Evolutionary conservation across 768 basidiomycete genomes (phyloP), one percentile per base, ranked within the genome.

Genomic region (Inosperma sp.): DNA sequence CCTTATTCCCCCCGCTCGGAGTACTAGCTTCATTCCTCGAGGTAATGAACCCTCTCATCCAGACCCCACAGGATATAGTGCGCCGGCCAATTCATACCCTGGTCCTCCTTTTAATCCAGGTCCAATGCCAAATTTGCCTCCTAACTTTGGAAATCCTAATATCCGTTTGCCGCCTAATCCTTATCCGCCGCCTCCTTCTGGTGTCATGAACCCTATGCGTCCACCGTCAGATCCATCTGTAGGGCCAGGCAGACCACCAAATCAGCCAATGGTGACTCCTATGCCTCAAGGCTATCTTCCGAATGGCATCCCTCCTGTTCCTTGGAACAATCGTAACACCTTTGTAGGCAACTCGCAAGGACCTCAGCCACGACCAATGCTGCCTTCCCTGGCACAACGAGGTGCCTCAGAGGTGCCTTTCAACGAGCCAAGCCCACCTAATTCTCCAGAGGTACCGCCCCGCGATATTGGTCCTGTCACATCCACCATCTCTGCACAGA

Each of bases 401-500:
- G 68, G 75, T 3, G 68, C 74, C 23, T 82, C 84, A 2, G 68
- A 78, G 60, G 69, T 74, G 14, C 79, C 80, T 0, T 78, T 81
- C 54, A 75, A 77, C 40, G 84, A 84, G 49, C 82, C 84, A 26
- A 91, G 88, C 62, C 94, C 95, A 30, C 93, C 94, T 0, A 74
- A 80, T 33, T 93, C 91, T 6, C 95, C 93, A 2, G 73, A 79
- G 4, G 74, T 79, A 53, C 79, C 85, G 58, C 70, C 71, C 2
- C 70, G 70, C 23, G 63, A 75, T 7, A 65, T 77, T 7, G 91
- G 86, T 3, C 90, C 93, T 2, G 78, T 86, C 27, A 83, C 81
- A 26, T 86, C 90, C 5, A 73, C 81, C 9, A 74, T 98, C 54
- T 81, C 88, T 7, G 91, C 89, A 10, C 84, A 91, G 62, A 95